Evolutionary conservation across 441 rosid species (phyloP).

Genomic region (Adansonia grandidieri): DNA sequence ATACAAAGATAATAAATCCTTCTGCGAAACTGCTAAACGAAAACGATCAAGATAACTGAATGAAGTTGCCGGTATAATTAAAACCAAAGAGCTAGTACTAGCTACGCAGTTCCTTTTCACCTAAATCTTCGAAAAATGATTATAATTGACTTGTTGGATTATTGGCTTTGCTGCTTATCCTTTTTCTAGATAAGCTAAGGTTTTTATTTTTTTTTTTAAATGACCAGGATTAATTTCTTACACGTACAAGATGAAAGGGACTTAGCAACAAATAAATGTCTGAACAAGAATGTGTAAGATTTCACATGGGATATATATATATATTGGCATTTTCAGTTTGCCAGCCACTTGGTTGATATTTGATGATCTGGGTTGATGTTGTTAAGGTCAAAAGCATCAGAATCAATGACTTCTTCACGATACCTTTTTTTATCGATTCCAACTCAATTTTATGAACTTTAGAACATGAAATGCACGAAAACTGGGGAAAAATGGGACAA

Average conservation of each 20-base stretch:
- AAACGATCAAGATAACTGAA: not conserved
- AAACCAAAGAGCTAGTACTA: not conserved
- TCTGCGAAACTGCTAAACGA: not conserved
- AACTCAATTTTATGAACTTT: not conserved
- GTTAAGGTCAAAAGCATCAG: too few species aligned
- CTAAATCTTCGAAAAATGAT: not conserved
- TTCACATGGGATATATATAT: not conserved
- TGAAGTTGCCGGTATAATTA: not conserved
- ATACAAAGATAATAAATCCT: not conserved
- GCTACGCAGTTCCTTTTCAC: not conserved
- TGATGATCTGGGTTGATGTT: too few species aligned
- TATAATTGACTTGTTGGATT: not conserved
- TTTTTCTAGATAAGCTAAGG: slow-evolving; percentile 6
- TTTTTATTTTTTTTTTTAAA: not conserved
- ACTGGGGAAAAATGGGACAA: too few species aligned
- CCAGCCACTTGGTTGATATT: not conserved
- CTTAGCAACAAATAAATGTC: slow-evolving; percentile 2
- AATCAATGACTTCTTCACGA: not conserved
- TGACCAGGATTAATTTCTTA: not conserved
- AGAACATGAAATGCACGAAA: not conserved
- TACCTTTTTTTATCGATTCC: not conserved
- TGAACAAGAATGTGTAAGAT: not conserved
- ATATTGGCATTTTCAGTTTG: not conserved
- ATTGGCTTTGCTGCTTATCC: not conserved
- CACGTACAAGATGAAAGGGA: not conserved